Evolutionary conservation across 1,284 basidiomycete species (phyloP).

Genomic region (Cutaneotrichosporon sp.): DNA sequence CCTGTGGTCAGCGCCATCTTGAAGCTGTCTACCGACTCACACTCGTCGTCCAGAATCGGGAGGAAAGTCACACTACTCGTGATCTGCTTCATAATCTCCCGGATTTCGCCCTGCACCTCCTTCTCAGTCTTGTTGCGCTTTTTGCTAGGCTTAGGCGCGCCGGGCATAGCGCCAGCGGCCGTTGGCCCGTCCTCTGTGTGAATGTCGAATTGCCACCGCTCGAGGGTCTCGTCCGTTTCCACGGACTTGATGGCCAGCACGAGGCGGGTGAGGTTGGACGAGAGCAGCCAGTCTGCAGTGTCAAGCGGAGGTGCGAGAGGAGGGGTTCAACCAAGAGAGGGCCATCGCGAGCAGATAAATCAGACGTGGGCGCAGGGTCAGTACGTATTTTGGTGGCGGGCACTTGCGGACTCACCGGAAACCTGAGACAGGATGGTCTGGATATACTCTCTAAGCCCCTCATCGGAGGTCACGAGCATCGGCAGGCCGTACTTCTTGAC

Average conservation of each 20-base stretch:
- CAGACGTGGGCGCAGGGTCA: too few relatives aligned
- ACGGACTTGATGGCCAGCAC: slow-evolving; percentile 95
- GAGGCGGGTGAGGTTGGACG: slow-evolving; percentile 81
- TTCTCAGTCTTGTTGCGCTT: slow-evolving; percentile 59
- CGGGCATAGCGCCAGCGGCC: slow-evolving; percentile 7
- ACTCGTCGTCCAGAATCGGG: slow-evolving; percentile 89
- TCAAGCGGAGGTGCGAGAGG: neutral
- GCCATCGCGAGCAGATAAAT: too few relatives aligned
- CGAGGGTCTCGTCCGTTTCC: slow-evolving; percentile 83
- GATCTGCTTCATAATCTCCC: slow-evolving; percentile 97
- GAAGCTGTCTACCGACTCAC: slow-evolving; percentile 55
- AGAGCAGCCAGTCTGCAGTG: slow-evolving; percentile 79
- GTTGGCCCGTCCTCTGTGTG: slow-evolving; percentile 56
- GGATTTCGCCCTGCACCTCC: slow-evolving; percentile 95
- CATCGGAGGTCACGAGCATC: slow-evolving; percentile 88
- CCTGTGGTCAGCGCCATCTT: slow-evolving; percentile 45
- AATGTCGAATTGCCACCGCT: slow-evolving; percentile 98
- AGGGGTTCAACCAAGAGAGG: neutral
- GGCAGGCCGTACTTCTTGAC: slow-evolving; percentile 98
- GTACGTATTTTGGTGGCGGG: too few relatives aligned
- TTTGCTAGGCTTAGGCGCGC: slow-evolving; percentile 8
- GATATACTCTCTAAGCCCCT: slow-evolving; percentile 86
- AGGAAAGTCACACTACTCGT: slow-evolving; percentile 93
- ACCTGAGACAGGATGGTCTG: slow-evolving; percentile 87
- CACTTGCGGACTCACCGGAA: slow-evolving; percentile 59